Base-by-base conservation (phyloP, 495 filamentous ascomycete genomes). In the Xylaria scruposa region DNA sequence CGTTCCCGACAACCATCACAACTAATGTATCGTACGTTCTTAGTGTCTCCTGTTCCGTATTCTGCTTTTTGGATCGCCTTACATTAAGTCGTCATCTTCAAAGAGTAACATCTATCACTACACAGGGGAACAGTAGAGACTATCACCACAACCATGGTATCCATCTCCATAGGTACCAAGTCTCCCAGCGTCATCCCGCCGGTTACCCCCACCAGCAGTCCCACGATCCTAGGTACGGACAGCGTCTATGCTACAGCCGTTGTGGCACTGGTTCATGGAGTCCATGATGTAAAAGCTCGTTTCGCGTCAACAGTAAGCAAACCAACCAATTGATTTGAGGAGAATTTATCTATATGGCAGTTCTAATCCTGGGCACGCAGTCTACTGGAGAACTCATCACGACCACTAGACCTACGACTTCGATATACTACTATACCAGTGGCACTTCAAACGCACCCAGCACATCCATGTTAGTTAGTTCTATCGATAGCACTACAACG, bases 61-160 rank as follows among this genome's bases (percentile, higher is more conserved):
- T 24, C 15, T 5, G 44, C 24, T 33, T 19, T 62, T 36, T 26
- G 19, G 15, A 17, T 15, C 33, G 2, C 2, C 2, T 12, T 21
- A 3, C 46, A 3, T 9, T n/a, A 24, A 24, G 36, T 29, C 3
- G 40, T 24, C 1, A 47, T 64, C 7, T 21, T 26, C n/a, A n/a
- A 53, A 53, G 29, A 51, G 40, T 70, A 38, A 70, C 68, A 47
- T n/a, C 24, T 29, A 10, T 12, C 38, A 9, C 31, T 2, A 54
- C 15, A 44, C 19, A 70, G 68, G 47, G 69, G 69, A 53, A 56
- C 69, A 0, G 56, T n/a, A 7, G 38, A 65, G n/a, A 59, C 60
- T 10, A 56, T 64, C 49, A 71, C 69, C 5, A 47, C n/a, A 19
- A 71, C 60, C 49, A 53, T 4, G 49, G 24, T 47, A 31, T 65